Conservation (phyloP, 345 rosid species). For the Atalantia buxifolia region DNA sequence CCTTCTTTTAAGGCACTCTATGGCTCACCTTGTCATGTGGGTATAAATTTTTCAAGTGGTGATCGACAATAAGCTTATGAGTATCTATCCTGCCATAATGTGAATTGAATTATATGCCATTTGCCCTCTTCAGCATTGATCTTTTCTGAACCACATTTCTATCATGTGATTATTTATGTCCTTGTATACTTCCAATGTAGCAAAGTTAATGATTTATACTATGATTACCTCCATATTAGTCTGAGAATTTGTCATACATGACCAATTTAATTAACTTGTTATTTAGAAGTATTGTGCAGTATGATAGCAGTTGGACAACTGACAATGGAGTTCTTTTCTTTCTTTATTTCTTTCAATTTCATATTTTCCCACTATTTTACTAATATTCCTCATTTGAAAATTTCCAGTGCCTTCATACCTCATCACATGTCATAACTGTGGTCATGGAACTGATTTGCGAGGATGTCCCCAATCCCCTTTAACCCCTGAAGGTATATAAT, state of each 20-base stretch:
- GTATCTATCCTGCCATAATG: not conserved
- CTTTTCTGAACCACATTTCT: not conserved
- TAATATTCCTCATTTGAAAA: slow-evolving; percentile 14
- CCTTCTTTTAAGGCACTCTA: not conserved
- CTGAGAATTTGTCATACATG: not conserved
- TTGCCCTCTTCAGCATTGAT: not conserved
- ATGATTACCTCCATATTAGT: not conserved
- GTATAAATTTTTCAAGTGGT: not conserved
- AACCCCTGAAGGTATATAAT: slow-evolving; percentile 53
- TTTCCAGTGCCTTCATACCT: slow-evolving; percentile 65
- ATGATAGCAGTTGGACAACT: not conserved
- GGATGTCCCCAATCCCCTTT: slow-evolving; percentile 93
- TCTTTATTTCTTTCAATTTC: not conserved
- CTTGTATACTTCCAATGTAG: not conserved
- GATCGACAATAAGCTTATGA: not conserved
- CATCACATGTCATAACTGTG: slow-evolving; percentile 80
- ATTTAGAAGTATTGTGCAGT: too few species aligned
- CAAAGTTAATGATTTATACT: not conserved
- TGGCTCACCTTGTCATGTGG: not conserved
- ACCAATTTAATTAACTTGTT: not conserved
- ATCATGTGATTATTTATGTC: not conserved
- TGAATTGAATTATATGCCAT: not conserved
- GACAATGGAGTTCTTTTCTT: not conserved
- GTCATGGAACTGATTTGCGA: slow-evolving; percentile 92
- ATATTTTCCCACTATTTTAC: not conserved